Evolutionary conservation across 139 green algal genomes (phyloP).

Genomic region (Trebouxia sp.): DNA sequence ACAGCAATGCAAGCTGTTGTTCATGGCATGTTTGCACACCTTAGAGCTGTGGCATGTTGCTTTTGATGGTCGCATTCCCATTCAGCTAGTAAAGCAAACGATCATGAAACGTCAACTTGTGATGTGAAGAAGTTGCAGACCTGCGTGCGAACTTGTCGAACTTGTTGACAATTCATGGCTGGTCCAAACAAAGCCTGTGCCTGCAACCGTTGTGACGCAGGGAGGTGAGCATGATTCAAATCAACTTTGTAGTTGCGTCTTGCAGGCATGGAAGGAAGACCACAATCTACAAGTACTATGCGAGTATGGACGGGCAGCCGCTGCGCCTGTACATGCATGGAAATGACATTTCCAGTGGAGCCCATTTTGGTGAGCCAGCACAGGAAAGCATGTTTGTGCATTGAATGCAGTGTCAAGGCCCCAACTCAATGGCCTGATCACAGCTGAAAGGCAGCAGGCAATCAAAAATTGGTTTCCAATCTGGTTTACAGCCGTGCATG

Average conservation of each 20-base stretch:
- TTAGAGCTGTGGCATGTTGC: not conserved
- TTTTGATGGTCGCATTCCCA: too few relatives aligned
- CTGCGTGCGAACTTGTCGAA: too few relatives aligned
- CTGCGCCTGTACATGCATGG: conserved; percentile 53
- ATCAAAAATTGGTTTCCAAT: too few relatives aligned
- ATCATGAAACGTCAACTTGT: too few relatives aligned
- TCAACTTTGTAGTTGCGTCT: not conserved
- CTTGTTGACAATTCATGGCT: too few relatives aligned
- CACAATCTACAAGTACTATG: conserved; percentile 43
- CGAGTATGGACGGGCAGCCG: conserved; percentile 22
- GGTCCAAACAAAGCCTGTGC: not conserved
- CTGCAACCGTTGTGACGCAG: not conserved
- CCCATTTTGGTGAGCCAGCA: conserved; percentile 54
- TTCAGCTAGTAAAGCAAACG: too few relatives aligned
- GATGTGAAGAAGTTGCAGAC: too few relatives aligned
- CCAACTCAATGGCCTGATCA: too few relatives aligned
- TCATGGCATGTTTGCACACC: not conserved
- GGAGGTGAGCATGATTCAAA: not conserved
- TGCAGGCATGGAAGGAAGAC: conserved; percentile 46
- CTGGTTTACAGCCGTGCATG: too few relatives aligned
- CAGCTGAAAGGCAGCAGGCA: too few relatives aligned
- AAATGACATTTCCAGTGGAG: conserved; percentile 41
- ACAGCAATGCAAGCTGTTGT: not conserved
- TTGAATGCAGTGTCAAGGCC: too few relatives aligned
- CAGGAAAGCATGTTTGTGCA: too few relatives aligned